These are phyloP conservation scores for Paramyrothecium roridum DNA, from an alignment of 2,329 filamentous ascomycete genomes.

Conservation along the genomic window DNA sequence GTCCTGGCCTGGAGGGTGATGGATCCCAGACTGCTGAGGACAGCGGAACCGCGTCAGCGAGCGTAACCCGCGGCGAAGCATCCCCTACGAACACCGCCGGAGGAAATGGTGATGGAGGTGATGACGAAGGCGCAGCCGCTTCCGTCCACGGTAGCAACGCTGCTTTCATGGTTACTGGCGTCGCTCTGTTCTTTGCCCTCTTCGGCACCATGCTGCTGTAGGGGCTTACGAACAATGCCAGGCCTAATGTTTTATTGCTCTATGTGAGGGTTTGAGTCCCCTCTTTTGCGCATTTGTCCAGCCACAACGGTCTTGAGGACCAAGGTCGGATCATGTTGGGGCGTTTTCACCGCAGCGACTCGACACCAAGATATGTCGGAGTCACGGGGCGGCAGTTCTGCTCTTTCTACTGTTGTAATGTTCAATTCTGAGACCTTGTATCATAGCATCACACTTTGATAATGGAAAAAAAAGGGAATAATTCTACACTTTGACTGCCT, in stretches of 20 bases:
- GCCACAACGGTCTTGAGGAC: too few species aligned
- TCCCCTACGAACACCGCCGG: conserved; percentile 20
- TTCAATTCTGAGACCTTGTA: not conserved
- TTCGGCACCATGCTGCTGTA: conserved; percentile 38
- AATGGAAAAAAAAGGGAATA: not conserved
- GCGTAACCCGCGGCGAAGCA: conserved; percentile 28
- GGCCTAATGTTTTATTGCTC: not conserved
- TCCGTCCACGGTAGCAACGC: conserved; percentile 15
- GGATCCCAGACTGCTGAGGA: conserved; percentile 52
- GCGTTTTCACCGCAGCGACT: too few species aligned
- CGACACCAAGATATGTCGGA: too few species aligned
- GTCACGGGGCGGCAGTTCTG: too few species aligned
- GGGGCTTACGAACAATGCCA: conserved; percentile 7
- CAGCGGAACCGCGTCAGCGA: conserved; percentile 43
- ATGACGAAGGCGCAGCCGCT: conserved; percentile 26
- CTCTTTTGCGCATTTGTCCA: too few species aligned
- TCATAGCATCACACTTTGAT: not conserved
- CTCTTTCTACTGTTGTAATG: not conserved
- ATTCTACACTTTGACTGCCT: too few species aligned
- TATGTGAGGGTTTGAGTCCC: not conserved
- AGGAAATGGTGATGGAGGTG: conserved; percentile 6
- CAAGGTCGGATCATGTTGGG: too few species aligned
- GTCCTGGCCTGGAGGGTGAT: conserved; percentile 48
- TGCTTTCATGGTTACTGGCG: conserved; percentile 31
- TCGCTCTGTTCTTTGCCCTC: conserved; percentile 31